Percentiles rank a stretch among this genome's conserved stretches.
Evolutionary conservation across 2,329 filamentous ascomycete species (phyloP).

Genomic region (Cercospora sesami): DNA sequence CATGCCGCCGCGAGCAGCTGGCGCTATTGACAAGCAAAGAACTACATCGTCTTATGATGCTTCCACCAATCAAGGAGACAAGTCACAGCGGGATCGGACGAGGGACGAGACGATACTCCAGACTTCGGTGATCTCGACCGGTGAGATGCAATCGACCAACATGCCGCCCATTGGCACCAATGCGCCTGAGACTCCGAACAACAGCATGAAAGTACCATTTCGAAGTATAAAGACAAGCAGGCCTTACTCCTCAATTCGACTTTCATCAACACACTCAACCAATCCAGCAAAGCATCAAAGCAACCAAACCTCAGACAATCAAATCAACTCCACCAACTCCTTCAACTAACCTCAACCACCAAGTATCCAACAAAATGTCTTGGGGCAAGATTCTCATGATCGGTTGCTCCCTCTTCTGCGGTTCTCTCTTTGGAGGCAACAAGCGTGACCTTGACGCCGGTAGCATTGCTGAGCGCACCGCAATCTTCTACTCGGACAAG

Average conservation of each 20-base stretch:
- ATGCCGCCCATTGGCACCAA: background rate
- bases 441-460: background rate
- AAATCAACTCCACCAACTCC: background rate
- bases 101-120: background rate
- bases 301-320: background rate
- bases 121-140: background rate
- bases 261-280: background rate
- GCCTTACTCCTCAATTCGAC: background rate
- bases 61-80: background rate
- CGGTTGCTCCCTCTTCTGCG: background rate
- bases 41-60: background rate
- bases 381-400: background rate
- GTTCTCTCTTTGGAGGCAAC: background rate
- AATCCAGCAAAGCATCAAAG: background rate
- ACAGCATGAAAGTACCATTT: background rate
- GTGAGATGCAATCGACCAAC: background rate
- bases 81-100: no score
- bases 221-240: background rate
- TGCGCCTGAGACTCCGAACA: background rate
- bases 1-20: background rate
- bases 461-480: background rate
- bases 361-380: background rate
- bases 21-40: background rate
- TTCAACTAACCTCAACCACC: background rate
- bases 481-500: constrained; percentile 1